These are phyloP conservation scores for Rhodotorula sp. DNA, from an alignment of 1,284 basidiomycete genomes.

Conservation along the genomic window DNA sequence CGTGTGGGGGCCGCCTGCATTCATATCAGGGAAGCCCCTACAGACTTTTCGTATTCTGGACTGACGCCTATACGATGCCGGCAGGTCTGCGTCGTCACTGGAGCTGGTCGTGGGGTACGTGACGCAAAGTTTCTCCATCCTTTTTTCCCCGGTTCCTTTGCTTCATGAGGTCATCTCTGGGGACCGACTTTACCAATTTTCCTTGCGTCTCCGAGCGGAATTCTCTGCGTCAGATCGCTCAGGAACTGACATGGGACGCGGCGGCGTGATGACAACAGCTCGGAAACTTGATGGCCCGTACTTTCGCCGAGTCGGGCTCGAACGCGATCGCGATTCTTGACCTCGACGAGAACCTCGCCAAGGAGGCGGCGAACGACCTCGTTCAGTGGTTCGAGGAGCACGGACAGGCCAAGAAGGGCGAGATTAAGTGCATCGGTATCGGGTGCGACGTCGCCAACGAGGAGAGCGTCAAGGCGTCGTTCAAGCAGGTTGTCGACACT, in stretches of 20 bases:
- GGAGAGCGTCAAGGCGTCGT: constrained; percentile 70
- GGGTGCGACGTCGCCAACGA: constrained; percentile 89
- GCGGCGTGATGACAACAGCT: constrained; percentile 50
- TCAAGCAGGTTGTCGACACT: constrained; percentile 62
- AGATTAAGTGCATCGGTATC: constrained; percentile 71
- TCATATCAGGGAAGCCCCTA: no score
- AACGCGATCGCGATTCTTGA: constrained; percentile 80
- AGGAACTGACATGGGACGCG: not conserved
- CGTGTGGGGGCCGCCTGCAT: no score
- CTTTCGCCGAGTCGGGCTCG: constrained; percentile 83
- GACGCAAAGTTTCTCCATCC: not conserved
- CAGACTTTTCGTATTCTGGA: no score
- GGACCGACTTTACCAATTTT: not conserved
- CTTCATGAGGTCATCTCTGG: not conserved
- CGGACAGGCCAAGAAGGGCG: constrained; percentile 61
- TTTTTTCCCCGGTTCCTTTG: not conserved
- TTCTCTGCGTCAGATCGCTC: not conserved
- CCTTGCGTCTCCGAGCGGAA: not conserved
- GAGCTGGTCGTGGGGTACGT: constrained; percentile 72
- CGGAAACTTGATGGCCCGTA: constrained; percentile 82
- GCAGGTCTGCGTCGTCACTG: constrained; percentile 85
- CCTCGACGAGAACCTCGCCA: constrained; percentile 70
- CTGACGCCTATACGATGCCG: not conserved
- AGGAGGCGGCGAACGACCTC: constrained; percentile 72
- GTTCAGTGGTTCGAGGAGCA: constrained; percentile 59